Conservation (phyloP, 371 early-diverging fungal genomes). For the Ordospora pajunii region DNA sequence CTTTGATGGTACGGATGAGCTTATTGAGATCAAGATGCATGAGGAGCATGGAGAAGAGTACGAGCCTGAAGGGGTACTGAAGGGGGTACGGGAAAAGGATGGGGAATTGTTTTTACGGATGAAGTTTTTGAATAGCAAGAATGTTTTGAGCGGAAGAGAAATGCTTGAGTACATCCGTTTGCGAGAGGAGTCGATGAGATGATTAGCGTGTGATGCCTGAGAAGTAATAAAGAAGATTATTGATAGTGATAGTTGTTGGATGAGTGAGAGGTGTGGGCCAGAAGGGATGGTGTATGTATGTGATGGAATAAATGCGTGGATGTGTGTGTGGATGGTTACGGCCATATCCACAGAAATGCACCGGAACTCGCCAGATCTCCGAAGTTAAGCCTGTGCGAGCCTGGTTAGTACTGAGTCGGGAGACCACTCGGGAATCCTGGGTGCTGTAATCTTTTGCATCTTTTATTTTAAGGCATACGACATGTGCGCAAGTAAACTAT, state of each 20-base stretch:
- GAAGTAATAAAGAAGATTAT: neutral
- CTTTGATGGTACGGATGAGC: slow-evolving; percentile 63
- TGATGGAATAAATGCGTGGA: too few relatives aligned
- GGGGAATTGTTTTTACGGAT: neutral
- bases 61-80: neutral
- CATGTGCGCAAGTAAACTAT: too few relatives aligned
- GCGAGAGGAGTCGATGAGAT: neutral
- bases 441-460: slow-evolving; percentile 61
- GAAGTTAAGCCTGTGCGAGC: slow-evolving; percentile 63
- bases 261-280: too few relatives aligned
- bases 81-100: slow-evolving; percentile 14
- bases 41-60: neutral
- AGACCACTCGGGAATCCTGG: slow-evolving; percentile 63
- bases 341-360: slow-evolving; percentile 62
- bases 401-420: slow-evolving; percentile 63
- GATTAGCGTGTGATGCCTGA: neutral
- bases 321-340: slow-evolving; percentile 48
- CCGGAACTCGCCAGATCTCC: slow-evolving; percentile 65
- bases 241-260: too few relatives aligned
- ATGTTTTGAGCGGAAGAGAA: neutral
- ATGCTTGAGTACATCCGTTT: neutral
- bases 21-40: neutral
- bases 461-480: neutral
- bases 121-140: slow-evolving; percentile 1
- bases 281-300: too few relatives aligned